Conservation (phyloP, 139 green algal species). For the Pleodorina starrii region DNA sequence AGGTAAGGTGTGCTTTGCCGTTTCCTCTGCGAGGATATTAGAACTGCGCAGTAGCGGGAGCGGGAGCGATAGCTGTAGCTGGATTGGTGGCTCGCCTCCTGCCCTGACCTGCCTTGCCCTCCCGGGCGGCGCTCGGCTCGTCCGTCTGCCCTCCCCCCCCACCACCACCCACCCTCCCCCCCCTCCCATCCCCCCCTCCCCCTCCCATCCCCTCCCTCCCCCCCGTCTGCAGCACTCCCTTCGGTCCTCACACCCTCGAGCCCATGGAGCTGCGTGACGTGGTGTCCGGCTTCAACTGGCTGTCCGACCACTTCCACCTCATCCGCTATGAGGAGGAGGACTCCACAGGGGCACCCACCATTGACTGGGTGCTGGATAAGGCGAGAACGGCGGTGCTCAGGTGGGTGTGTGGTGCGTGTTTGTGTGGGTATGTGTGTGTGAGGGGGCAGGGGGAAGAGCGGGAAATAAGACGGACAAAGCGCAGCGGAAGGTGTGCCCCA, state of each 20-base stretch:
- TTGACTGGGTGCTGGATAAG: slow-evolving; percentile 95
- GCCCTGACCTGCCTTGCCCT: neutral
- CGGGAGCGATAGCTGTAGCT: too few species aligned
- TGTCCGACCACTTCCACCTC: slow-evolving; percentile 89
- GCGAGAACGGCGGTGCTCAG: slow-evolving; percentile 83
- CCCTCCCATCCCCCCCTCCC: too few species aligned
- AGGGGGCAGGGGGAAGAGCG: neutral
- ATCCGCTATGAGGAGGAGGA: slow-evolving; percentile 70
- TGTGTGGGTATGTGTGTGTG: neutral
- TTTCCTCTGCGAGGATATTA: too few species aligned
- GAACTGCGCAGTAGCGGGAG: too few species aligned
- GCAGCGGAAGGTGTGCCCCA: neutral
- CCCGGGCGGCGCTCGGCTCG: too few species aligned
- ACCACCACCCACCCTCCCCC: neutral
- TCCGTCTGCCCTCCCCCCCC: neutral
- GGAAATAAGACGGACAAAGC: neutral
- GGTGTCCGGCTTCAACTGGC: slow-evolving; percentile 79
- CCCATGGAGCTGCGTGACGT: slow-evolving; percentile 77
- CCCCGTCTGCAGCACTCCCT: neutral
- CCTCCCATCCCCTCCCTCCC: neutral
- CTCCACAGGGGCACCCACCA: slow-evolving; percentile 72
- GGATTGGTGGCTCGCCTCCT: neutral
- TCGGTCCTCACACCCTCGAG: neutral
- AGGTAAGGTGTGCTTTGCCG: too few species aligned
- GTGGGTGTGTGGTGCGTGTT: slow-evolving; percentile 31